Evolutionary conservation across 805 yeast genomes (phyloP), one percentile per base, ranked within the genome.

Genomic region (Pichia paraexigua): DNA sequence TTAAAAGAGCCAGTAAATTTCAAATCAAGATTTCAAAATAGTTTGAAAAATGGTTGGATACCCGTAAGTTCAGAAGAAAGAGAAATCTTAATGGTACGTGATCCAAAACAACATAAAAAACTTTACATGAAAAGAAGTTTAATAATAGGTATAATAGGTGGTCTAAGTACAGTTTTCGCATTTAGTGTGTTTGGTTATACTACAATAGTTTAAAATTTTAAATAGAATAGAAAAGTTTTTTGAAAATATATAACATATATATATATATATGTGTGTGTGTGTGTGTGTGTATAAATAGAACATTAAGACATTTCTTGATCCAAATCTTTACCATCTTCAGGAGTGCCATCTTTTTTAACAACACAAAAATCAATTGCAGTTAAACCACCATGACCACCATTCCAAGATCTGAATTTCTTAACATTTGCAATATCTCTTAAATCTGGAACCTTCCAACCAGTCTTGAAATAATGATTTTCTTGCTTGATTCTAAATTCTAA

Each of bases 311-410:
- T 52, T 43, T 45, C 45, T 32, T 21, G 28, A 48, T 48, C 53
- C 12, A 47, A 18, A 32, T 47, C 51, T 18, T 51, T 47, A 27
- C 50, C 53, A n/a, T 42, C 51, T 20, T 53, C 52, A 12, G 45
- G 51, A 7, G n/a, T 37, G 27, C 56, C 57, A 17, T 54, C 64
- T 48, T 66, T 66, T 28, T 62, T 62, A 37, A 77, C 59, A 28
- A 60, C 61, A 10, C 75, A 66, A 55, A 79, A 75, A 54, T 79
- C 80, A 61, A 89, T 71, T 20, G 78, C 74, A 41, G 84, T 82
- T 48, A 83, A 68, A 20, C 94, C 89, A 45, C 97, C 97, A 60
- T 79, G 71, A 12, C 87, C 80, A 27, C 94, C 91, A 60, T 86
- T 85, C 97, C 97, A 92, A 6, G 69, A 66, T 61, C 83, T 75